phyloP scores from a whole-genome alignment of 2,329 filamentous ascomycete species.

The Chaetomium strumarium region DNA sequence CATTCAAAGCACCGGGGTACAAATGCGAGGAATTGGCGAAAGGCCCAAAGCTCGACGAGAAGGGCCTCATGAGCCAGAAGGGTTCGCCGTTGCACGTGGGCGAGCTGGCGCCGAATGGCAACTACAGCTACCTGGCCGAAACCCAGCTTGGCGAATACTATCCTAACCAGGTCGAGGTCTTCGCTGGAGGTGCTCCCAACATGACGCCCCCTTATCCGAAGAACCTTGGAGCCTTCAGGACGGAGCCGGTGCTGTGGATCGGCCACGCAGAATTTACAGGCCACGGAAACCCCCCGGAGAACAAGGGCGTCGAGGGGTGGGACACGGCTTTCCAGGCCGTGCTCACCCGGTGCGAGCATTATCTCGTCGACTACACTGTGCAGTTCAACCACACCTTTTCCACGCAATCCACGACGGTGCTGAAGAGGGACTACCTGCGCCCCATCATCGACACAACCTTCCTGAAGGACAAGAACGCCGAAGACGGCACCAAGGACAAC shows the following conservation, averaged over 20 bases:
- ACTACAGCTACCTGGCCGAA: conserved; percentile 31
- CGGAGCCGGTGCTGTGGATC: conserved; percentile 37
- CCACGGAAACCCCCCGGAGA: conserved; percentile 21
- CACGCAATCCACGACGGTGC: conserved; percentile 27
- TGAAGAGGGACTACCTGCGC: conserved; percentile 23
- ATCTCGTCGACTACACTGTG: conserved; percentile 32
- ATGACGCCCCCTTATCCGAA: conserved; percentile 26
- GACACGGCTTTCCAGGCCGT: conserved; percentile 31
- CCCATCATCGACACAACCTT: conserved; percentile 34
- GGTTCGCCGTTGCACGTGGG: conserved; percentile 30
- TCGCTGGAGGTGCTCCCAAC: conserved; percentile 29
- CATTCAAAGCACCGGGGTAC: conserved; percentile 36
- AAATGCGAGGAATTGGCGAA: conserved; percentile 33
- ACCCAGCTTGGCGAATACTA: conserved; percentile 32
- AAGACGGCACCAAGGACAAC: conserved; percentile 35
- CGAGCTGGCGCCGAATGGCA: conserved; percentile 30
- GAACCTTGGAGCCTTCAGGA: conserved; percentile 33
- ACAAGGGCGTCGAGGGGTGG: conserved; percentile 26
- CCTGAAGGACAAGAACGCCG: conserved; percentile 23
- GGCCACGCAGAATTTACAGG: conserved; percentile 29
- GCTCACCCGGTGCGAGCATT: conserved; percentile 35
- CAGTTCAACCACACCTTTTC: conserved; percentile 31
- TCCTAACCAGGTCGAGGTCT: conserved; percentile 26
- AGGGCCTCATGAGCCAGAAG: conserved; percentile 19
- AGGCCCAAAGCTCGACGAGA: conserved; percentile 26